Conservation (phyloP, 208 protist genomes). For the Crithidia bombi region DNA sequence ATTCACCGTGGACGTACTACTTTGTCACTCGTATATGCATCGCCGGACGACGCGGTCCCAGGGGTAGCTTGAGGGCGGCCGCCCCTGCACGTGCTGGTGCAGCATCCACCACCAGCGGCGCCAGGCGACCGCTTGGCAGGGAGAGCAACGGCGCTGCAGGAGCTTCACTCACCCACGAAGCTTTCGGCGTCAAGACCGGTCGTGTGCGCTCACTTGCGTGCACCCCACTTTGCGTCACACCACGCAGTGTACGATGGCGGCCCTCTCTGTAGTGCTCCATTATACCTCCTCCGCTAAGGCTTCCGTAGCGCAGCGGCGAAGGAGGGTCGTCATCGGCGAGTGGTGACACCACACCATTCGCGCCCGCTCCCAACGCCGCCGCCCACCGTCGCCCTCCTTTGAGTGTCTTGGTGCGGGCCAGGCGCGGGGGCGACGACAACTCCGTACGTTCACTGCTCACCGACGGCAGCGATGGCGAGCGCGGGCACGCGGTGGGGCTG, state of each 20-base stretch:
- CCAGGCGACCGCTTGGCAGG: background rate
- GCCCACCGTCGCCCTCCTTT: background rate
- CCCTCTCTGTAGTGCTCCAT: background rate
- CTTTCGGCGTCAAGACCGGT: slow-evolving; percentile 4
- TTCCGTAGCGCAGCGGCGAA: background rate
- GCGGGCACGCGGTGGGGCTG: background rate
- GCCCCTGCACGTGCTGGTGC: background rate
- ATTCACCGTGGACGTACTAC: too few species aligned
- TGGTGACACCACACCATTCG: background rate
- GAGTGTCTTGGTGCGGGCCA: slow-evolving; percentile 10
- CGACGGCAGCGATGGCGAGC: slow-evolving; percentile 1
- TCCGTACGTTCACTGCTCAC: background rate
- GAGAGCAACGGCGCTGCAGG: slow-evolving; percentile 5
- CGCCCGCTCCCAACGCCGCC: background rate
- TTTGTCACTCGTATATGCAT: slow-evolving; percentile 2
- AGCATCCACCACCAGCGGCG: background rate
- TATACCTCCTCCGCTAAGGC: background rate
- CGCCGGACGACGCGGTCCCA: slow-evolving; percentile 9
- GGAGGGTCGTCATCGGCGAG: background rate
- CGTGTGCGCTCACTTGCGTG: background rate
- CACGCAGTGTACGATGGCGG: background rate
- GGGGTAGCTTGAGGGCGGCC: background rate
- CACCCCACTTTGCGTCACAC: background rate
- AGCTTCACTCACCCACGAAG: slow-evolving; percentile 8
- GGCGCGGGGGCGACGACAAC: background rate